Evolutionary conservation across 768 basidiomycete genomes (phyloP).

Genomic region (Russula emetica): DNA sequence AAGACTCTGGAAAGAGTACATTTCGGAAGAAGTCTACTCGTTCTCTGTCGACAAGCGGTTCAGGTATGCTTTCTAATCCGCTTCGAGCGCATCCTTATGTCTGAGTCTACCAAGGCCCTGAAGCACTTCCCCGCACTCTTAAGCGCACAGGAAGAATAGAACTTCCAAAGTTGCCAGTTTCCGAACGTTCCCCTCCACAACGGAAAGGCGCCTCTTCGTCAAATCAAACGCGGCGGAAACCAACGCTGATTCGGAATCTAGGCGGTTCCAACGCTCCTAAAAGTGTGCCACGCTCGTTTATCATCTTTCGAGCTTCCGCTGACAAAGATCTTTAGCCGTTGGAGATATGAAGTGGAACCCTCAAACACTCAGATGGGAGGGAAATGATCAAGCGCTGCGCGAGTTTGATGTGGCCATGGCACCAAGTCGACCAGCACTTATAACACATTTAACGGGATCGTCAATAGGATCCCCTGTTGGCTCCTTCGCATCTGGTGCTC

Average conservation of each 20-base stretch:
- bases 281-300: slow-evolving; percentile 45
- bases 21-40: slow-evolving; percentile 54
- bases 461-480: slow-evolving; percentile 75
- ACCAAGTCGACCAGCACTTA: slow-evolving; percentile 89
- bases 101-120: slow-evolving; percentile 14
- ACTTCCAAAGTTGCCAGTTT: slow-evolving; percentile 37
- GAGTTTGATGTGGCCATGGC: slow-evolving; percentile 83
- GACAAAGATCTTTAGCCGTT: slow-evolving; percentile 53
- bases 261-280: slow-evolving; percentile 64
- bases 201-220: slow-evolving; percentile 50
- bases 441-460: slow-evolving; percentile 90
- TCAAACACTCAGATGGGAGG: slow-evolving; percentile 86
- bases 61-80: slow-evolving; percentile 31
- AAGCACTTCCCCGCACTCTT: slow-evolving; percentile 34
- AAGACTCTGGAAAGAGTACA: slow-evolving; percentile 50
- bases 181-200: slow-evolving; percentile 40
- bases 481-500: slow-evolving; percentile 69
- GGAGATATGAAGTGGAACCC: slow-evolving; percentile 99
- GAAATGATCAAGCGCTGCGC: slow-evolving; percentile 86
- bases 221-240: slow-evolving; percentile 60
- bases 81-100: slow-evolving; percentile 33
- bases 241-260: slow-evolving; percentile 83
- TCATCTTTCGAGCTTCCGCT: slow-evolving; percentile 21
- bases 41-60: slow-evolving; percentile 40
- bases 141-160: slow-evolving; percentile 58